Evolutionary conservation across 2,329 filamentous ascomycete species (phyloP), one percentile per base, ranked within the genome.

Genomic region (Colletotrichum brevisporum): DNA sequence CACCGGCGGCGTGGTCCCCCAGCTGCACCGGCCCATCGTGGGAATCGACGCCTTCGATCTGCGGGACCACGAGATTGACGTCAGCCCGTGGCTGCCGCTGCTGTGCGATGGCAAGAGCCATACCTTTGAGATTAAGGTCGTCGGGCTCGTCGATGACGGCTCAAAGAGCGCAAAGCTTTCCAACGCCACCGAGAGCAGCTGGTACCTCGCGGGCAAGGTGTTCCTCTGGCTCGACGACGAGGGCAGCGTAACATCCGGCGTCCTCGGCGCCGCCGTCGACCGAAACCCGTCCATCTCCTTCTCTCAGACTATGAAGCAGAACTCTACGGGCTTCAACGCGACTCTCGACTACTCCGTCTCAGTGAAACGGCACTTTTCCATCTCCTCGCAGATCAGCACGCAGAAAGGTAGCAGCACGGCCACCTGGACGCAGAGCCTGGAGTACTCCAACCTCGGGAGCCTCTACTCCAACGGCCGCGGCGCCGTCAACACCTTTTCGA

Each of bases 1-100:
- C 73, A 95, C 94, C 0, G 94, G 94, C 2, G 93, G 93, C 1
- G 85, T 97, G 4, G 90, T 92, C 0, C 93, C 93, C 4, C 89
- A 90, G 1, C 85, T 96, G 50, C 94, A 94, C 87, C 85, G 92
- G 6, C 94, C 94, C 0, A 86, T 96, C 62, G 93, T 93, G 2
- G 93, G 93, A 1, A 89, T 92, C 26, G 90, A 96, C 74, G 89
- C 92, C 0, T 96, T 94, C 76, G 93, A 96, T 75, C 83, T 97
- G 24, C 84, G 87, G 45, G 93, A 96, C 76, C 90, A 93, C 71
- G 92, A 96, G 76, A 93, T 97, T 69, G 94, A 97, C 75, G 90
- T 97, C 56, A 91, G 92, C 2, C 90, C 93, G 0, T 96, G 92
- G 83, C 82, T 96, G 5, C 89, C 91, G 0, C 67, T 91, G 1